Base-by-base conservation (phyloP, 371 early-diverging fungal genomes). In the Mucor mucedo region DNA sequence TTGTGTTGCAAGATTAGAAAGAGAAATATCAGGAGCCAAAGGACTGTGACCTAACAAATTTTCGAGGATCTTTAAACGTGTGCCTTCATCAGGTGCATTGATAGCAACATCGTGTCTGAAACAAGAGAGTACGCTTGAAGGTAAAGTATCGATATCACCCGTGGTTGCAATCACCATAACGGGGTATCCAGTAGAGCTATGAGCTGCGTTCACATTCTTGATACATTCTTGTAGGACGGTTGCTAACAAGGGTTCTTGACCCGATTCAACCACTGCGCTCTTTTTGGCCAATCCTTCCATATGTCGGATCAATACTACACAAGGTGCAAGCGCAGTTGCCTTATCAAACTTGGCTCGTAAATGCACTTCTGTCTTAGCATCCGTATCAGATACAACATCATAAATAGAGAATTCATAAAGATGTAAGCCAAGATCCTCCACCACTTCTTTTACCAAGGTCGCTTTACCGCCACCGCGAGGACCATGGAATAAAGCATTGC, bases 391-490 rank as follows among this genome's bases (percentile, higher is more conserved):
- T 4, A 87, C 78, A 16, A 93, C 77, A 50, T 94, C 93, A 60
- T 84, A 91, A 33, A 87, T 84, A 57, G 90, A 87, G 30, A 94
- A 79, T 63, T 92, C 85, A 60, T 80, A 77, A 6, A 92, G 21
- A 70, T 95, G 93, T 0, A 94, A 76, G 6, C 96, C 96, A 13
- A 94, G 71, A 11, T 76, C 71, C 41, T 90, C 89, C 2, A 88
- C 87, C 0, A 89, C 86, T 58, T 84, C 77, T 13, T 76, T 78
- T 0, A 93, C 78, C 42, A 92, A 58, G 0, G 88, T 84, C 28
- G 85, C 78, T 66, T 96, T 97, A 10, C 96, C 97, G 7, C 86
- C 88, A n/a, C 97, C 97, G 3, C 90, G 78, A 11, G 90, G 84
- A 10, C 97, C 96, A 58, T 90, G 88, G 14, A 95, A 64, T 42